Evolutionary conservation across 2,329 filamentous ascomycete species (phyloP).

Genomic region (Phialophora tarda): DNA sequence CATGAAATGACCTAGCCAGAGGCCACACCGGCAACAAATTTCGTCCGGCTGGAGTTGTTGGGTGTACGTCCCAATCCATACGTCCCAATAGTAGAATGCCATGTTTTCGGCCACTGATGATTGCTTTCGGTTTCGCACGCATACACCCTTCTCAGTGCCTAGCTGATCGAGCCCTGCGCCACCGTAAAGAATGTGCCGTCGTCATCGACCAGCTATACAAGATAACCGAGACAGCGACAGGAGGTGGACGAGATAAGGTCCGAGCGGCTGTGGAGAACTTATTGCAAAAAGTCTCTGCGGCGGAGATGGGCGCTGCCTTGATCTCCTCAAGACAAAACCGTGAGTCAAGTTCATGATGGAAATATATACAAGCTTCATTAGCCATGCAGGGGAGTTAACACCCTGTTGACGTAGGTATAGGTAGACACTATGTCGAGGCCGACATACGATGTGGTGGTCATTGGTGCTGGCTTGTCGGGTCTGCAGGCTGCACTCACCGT

Average conservation of each 20-base stretch:
- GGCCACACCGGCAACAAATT: background rate
- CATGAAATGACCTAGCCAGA: background rate
- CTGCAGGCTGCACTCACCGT: conserved; percentile 48
- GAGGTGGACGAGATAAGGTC: background rate
- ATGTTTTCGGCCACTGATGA: background rate
- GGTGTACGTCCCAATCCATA: background rate
- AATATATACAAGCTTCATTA: background rate
- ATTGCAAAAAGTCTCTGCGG: background rate
- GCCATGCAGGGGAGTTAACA: background rate
- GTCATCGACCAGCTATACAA: background rate
- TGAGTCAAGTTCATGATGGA: background rate
- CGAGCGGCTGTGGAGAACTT: background rate
- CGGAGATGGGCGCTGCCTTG: background rate
- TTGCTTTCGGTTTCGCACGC: background rate
- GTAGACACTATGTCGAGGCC: background rate
- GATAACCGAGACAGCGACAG: background rate
- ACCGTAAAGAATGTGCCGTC: background rate
- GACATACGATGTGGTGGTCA: conserved; percentile 43
- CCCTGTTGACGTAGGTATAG: background rate
- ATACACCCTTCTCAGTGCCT: background rate
- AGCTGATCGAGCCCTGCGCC: background rate
- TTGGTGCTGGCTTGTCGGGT: conserved; percentile 55
- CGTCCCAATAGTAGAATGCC: background rate
- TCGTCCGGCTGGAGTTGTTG: background rate
- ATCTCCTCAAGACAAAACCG: background rate